Percentiles rank a stretch among this genome's conserved stretches.
Evolutionary conservation across 768 basidiomycete species (phyloP).

Genomic region (Pleurotus platypus): DNA sequence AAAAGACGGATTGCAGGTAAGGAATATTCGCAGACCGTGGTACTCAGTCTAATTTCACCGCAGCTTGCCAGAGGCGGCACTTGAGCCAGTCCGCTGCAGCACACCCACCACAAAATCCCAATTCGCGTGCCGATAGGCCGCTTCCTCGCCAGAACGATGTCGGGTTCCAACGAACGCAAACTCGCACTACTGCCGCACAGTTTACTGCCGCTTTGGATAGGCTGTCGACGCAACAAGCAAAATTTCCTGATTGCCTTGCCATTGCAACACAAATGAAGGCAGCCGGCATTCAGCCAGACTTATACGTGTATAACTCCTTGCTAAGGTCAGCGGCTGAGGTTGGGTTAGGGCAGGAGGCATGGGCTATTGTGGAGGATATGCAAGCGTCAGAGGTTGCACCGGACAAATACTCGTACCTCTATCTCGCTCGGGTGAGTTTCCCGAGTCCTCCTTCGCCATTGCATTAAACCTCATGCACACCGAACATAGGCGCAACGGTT

Average conservation of each 20-base stretch:
- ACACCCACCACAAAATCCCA: neutral
- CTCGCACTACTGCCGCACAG: slow-evolving; percentile 18
- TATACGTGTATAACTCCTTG: slow-evolving; percentile 53
- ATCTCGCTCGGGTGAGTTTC: slow-evolving; percentile 52
- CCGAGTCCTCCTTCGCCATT: neutral
- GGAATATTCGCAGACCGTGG: no score
- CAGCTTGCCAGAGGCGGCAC: no score
- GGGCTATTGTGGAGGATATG: slow-evolving; percentile 74
- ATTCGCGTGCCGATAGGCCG: slow-evolving; percentile 16
- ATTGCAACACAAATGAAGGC: slow-evolving; percentile 58
- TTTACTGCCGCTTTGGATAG: slow-evolving; percentile 26
- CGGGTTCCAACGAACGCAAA: slow-evolving; percentile 19
- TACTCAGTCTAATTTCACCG: neutral
- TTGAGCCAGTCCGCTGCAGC: neutral
- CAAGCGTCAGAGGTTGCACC: slow-evolving; percentile 42
- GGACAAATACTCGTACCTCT: slow-evolving; percentile 49
- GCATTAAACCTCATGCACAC: slow-evolving; percentile 11
- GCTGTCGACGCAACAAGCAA: slow-evolving; percentile 24
- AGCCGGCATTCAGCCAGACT: slow-evolving; percentile 46
- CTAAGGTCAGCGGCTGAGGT: slow-evolving; percentile 44
- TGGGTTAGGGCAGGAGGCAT: slow-evolving; percentile 45
- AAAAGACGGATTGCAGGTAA: neutral
- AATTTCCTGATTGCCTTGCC: slow-evolving; percentile 37
- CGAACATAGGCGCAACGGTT: slow-evolving; percentile 42
- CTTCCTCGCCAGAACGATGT: slow-evolving; percentile 23